phyloP scores from a whole-genome alignment of 2,329 filamentous ascomycete species.

The Ciborinia camelliae region DNA sequence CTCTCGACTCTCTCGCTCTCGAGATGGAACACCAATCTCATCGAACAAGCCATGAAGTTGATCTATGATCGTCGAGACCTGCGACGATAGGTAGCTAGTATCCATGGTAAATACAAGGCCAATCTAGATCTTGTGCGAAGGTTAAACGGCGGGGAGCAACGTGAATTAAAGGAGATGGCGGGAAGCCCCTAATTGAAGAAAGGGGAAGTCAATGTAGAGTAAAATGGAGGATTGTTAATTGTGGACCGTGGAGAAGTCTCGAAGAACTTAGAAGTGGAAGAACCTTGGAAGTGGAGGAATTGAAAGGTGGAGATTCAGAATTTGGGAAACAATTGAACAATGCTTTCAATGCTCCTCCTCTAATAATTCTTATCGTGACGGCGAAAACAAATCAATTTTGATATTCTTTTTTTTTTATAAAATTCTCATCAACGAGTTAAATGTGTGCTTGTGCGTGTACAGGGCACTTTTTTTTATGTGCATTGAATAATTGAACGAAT shows the following conservation, averaged over 20 bases:
- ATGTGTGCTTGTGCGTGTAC: not conserved
- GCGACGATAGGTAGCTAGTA: conserved; percentile 86
- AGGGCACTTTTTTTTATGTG: not conserved
- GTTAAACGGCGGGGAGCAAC: not conserved
- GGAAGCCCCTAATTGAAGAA: conserved; percentile 10
- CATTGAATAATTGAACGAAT: not conserved
- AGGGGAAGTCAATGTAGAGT: conserved; percentile 8
- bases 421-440: not conserved
- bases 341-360: not conserved
- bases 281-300: conserved; percentile 9
- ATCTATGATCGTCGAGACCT: conserved; percentile 90
- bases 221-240: conserved; percentile 10
- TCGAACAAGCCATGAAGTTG: conserved; percentile 95
- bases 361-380: not conserved
- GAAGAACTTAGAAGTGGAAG: not conserved
- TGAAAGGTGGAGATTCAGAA: not conserved
- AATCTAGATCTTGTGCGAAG: conserved; percentile 7
- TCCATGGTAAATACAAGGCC: conserved; percentile 57
- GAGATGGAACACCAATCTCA: conserved; percentile 90
- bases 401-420: not conserved
- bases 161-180: conserved; percentile 4
- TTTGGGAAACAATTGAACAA: conserved; percentile 8
- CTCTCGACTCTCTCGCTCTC: conserved; percentile 88
- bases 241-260: conserved; percentile 8
- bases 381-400: not conserved